phyloP scores from a whole-genome alignment of 2,329 filamentous ascomycete genomes.

The Pseudogymnoascus verrucosus region DNA sequence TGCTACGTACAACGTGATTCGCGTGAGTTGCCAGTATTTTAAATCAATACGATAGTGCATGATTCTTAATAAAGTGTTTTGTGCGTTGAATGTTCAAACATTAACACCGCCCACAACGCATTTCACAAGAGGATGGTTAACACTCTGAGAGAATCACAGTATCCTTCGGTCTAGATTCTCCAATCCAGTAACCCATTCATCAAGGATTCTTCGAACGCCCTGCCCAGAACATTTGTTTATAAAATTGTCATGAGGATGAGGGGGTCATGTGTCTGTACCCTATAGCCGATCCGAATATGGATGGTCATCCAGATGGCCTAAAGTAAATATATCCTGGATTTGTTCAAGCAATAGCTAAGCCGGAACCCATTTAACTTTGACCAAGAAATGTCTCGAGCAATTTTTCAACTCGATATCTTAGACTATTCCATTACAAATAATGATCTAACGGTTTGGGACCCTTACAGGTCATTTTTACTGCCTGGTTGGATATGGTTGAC shows the following conservation, averaged over 20 bases:
- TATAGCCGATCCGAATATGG: constrained; percentile 11
- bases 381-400: constrained; percentile 13
- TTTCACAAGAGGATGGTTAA: too few species aligned
- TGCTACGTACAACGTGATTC: too few species aligned
- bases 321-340: not conserved
- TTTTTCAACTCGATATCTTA: constrained; percentile 13
- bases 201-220: too few species aligned
- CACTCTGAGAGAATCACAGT: too few species aligned
- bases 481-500: constrained; percentile 16
- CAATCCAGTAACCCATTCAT: too few species aligned
- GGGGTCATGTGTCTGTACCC: constrained; percentile 14
- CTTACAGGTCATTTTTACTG: constrained; percentile 17
- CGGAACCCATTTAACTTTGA: constrained; percentile 13
- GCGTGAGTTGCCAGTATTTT: too few species aligned
- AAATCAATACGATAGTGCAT: too few species aligned
- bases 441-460: constrained; percentile 17
- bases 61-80: too few species aligned
- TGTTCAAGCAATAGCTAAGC: not conserved
- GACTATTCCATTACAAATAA: constrained; percentile 11
- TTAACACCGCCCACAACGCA: too few species aligned
- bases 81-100: too few species aligned
- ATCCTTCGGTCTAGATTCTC: too few species aligned
- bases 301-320: constrained; percentile 12
- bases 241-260: constrained; percentile 7
- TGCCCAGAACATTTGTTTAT: constrained; percentile 10